Evolutionary conservation across 192 early-diverging fungal genomes (phyloP).

Genomic region (Powellomyces hirtus): DNA sequence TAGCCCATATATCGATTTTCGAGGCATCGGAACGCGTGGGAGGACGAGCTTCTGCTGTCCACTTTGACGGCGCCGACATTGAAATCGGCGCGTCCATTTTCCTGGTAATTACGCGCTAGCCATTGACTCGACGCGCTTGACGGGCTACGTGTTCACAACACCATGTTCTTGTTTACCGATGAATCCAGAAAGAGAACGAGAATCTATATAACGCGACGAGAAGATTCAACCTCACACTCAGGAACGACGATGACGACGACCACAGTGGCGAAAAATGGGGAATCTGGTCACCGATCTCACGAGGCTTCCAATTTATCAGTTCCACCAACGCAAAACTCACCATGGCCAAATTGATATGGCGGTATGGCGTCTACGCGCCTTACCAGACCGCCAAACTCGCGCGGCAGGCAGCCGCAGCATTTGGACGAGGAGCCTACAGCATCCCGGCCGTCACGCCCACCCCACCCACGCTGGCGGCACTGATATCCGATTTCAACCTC

Average conservation of each 20-base stretch:
- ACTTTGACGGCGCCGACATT: not conserved
- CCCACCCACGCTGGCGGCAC: not conserved
- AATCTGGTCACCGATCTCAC: not conserved
- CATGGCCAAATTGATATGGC: constrained; percentile 13
- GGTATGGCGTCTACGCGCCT: constrained; percentile 12
- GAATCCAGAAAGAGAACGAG: constrained; percentile 22
- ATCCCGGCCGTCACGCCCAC: not conserved
- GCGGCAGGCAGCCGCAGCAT: not conserved
- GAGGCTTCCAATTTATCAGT: constrained; percentile 10
- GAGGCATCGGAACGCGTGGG: constrained; percentile 15
- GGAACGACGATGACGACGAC: not conserved
- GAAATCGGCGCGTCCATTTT: constrained; percentile 24
- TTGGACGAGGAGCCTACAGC: constrained; percentile 14
- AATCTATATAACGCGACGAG: constrained; percentile 13
- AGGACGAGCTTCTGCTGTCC: not conserved
- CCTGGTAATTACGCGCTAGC: too few species aligned
- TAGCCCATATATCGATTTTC: not conserved
- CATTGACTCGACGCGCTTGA: not conserved
- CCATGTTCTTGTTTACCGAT: not conserved
- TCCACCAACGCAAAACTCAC: not conserved
- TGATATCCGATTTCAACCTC: not conserved
- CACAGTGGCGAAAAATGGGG: not conserved
- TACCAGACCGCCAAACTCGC: constrained; percentile 1
- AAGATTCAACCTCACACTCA: constrained; percentile 6
- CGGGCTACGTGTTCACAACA: not conserved